These are phyloP conservation scores for Immersiella caudata DNA, from an alignment of 495 filamentous ascomycete species.

Conservation along the genomic window DNA sequence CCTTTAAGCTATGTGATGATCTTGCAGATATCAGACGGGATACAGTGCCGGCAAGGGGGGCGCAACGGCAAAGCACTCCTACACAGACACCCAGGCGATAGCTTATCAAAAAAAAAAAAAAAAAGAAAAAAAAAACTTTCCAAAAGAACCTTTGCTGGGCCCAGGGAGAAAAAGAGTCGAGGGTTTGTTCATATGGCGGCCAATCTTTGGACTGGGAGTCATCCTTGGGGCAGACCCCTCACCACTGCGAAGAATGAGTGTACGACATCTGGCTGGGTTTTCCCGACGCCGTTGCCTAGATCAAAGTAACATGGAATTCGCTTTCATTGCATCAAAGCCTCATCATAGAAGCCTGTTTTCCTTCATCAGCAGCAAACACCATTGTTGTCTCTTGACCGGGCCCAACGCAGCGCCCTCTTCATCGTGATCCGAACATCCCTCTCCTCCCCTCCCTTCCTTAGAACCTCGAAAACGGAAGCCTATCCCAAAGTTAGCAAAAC, in stretches of 20 bases:
- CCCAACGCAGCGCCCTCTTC: not conserved
- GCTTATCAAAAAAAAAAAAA: not conserved
- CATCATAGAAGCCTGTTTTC: not conserved
- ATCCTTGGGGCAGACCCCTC: too few relatives aligned
- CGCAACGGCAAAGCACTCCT: not conserved
- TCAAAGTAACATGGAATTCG: not conserved
- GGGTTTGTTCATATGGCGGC: too few relatives aligned
- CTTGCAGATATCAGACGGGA: not conserved
- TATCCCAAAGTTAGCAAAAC: slow-evolving; percentile 33
- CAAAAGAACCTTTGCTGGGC: too few relatives aligned
- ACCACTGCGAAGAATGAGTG: slow-evolving; percentile 2
- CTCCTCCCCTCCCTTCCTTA: slow-evolving; percentile 31
- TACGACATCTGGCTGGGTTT: too few relatives aligned
- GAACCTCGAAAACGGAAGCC: slow-evolving; percentile 68
- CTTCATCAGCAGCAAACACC: not conserved
- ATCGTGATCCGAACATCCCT: not conserved
- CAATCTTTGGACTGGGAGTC: too few relatives aligned
- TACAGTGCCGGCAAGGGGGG: not conserved
- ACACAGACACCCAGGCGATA: not conserved
- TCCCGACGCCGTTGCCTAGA: too few relatives aligned
- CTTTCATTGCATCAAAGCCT: not conserved
- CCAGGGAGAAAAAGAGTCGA: too few relatives aligned
- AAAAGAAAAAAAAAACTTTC: too few relatives aligned
- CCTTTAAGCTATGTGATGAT: not conserved
- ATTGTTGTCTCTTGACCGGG: not conserved